Evolutionary conservation across 805 yeast species (phyloP), one percentile per base, ranked within the genome.

Genomic region (Kazachstania psychrophila): DNA sequence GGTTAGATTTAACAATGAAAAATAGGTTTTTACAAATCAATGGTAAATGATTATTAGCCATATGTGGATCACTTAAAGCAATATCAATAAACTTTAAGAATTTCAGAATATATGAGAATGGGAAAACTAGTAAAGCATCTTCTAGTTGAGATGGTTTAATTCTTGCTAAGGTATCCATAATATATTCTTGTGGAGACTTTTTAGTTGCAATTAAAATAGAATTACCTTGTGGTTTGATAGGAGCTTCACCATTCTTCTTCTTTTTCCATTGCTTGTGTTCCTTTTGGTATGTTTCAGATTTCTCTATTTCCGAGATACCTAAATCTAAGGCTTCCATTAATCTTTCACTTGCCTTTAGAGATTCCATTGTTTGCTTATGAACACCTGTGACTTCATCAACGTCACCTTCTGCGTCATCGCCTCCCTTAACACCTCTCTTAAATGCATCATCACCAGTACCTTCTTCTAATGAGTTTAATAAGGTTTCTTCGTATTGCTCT

Each of bases 271-370:
- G 38, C 28, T 56, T 51, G 35, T 60, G 43, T n/a, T 65, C 73
- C 26, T 51, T 54, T 31, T 66, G 62, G 51, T 79, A 79, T 28
- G 68, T 71, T 37, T 69, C 73, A 12, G 56, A 46, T 10, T 73
- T 72, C 29, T 74, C 79, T 28, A 84, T 61, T 47, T 87, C 96
- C 34, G 73, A 75, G 13, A 65, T 62, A 1, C 94, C 94, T 41
- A 88, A 64, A 46, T 92, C 96, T 34, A 89, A 64, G 0, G 96
- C 96, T 56, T 89, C 97, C 73, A 85, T 79, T 33, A 89, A 61
- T 51, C 79, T 79, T 61, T 89, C 98, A 45, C 97, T 95, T 1
- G 96, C 92, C 59, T 89, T 89, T 53, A 92, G 70, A 2, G 96
- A 82, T 51, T 92, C 98, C 55, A 79, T 66, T 0, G 95, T 86